Percentiles rank a stretch among this genome's conserved stretches.
Conservation (phyloP, 2,329 filamentous ascomycete genomes). For the Dryadomyces quercivorus region DNA sequence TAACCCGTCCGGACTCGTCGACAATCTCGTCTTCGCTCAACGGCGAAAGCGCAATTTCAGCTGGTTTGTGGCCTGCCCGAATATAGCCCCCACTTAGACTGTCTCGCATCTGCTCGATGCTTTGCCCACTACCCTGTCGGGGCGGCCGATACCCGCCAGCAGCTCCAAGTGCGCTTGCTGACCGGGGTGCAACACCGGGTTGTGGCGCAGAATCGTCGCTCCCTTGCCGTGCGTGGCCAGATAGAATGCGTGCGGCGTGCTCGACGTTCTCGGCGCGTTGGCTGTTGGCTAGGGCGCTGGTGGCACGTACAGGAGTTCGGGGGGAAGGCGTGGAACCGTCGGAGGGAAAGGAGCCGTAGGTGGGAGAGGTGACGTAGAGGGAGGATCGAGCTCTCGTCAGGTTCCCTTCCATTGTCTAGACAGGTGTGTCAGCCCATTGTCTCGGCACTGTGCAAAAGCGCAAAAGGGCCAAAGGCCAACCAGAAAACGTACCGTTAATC, state of each 20-base stretch:
- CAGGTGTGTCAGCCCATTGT: neutral
- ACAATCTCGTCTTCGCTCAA: slow-evolving; percentile 39
- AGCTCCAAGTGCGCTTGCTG: slow-evolving; percentile 51
- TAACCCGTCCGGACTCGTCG: slow-evolving; percentile 8
- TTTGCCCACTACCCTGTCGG: slow-evolving; percentile 26
- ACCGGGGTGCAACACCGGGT: slow-evolving; percentile 28
- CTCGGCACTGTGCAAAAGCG: neutral
- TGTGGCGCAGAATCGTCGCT: slow-evolving; percentile 31
- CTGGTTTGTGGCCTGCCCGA: slow-evolving; percentile 19
- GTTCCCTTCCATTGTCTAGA: slow-evolving; percentile 85
- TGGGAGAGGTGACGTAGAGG: slow-evolving; percentile 47
- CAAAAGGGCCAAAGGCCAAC: too few relatives aligned
- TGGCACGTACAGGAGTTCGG: slow-evolving; percentile 27
- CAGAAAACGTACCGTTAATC: slow-evolving; percentile 57
- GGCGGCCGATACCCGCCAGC: slow-evolving; percentile 46
- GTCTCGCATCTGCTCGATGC: slow-evolving; percentile 27
- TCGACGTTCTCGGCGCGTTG: slow-evolving; percentile 9
- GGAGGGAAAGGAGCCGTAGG: slow-evolving; percentile 50
- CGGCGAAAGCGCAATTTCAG: slow-evolving; percentile 28
- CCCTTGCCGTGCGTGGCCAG: slow-evolving; percentile 42
- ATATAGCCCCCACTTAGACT: slow-evolving; percentile 19
- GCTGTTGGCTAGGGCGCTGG: slow-evolving; percentile 21
- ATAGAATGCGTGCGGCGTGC: neutral
- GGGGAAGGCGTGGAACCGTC: slow-evolving; percentile 42
- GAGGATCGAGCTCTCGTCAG: slow-evolving; percentile 65